These are phyloP conservation scores for Pythium coloratum DNA, from an alignment of 352 stramenopile species.

Conservation along the genomic window DNA sequence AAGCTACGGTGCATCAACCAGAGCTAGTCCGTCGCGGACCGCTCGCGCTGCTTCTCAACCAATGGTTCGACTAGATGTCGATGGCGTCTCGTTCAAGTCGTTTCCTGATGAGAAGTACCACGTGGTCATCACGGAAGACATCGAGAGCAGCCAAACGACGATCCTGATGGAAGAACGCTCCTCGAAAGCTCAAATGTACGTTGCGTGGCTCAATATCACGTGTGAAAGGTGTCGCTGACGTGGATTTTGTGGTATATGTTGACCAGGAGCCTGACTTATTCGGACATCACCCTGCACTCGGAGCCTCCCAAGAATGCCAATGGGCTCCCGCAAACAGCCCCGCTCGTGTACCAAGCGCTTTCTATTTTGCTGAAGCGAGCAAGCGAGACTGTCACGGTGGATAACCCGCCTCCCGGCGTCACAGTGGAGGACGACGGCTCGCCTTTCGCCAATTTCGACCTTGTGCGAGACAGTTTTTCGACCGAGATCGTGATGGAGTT, in stretches of 20 bases:
- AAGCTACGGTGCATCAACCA: background rate
- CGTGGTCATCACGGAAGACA: background rate
- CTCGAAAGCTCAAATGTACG: background rate
- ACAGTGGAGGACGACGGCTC: background rate
- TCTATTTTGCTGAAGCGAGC: background rate
- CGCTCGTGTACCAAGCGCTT: background rate
- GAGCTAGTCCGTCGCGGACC: background rate
- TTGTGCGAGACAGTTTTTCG: background rate
- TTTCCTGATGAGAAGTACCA: background rate
- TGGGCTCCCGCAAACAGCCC: background rate
- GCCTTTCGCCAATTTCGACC: background rate
- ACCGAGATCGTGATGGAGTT: background rate
- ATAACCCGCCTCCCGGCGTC: background rate
- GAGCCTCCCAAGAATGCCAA: background rate
- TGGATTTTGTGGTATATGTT: background rate
- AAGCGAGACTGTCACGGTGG: background rate
- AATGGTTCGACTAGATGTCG: background rate
- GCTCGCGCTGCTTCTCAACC: background rate
- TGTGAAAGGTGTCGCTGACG: background rate
- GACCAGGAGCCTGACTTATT: background rate
- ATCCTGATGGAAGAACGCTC: background rate
- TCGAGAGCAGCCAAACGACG: background rate
- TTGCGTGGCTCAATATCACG: constrained; percentile 1
- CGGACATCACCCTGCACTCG: background rate
- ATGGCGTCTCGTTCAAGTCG: background rate